Conservation (phyloP, 2,329 filamentous ascomycete genomes). For the Domatiomyces catenatus region DNA sequence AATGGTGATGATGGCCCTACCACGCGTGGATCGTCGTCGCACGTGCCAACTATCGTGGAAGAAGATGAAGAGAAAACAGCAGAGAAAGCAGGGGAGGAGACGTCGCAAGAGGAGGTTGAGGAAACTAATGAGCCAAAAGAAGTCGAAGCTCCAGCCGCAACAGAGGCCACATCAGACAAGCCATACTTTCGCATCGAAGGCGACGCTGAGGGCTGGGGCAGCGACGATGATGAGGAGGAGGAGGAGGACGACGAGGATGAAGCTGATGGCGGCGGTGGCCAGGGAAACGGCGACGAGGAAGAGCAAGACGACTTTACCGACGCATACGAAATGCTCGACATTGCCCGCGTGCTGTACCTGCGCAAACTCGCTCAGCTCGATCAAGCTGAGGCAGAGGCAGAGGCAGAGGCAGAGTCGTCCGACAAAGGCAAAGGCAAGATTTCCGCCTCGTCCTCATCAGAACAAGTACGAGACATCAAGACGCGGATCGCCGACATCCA, state of each 20-base stretch:
- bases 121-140: slow-evolving; percentile 21
- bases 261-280: slow-evolving; percentile 49
- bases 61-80: slow-evolving; percentile 25
- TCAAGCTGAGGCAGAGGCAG: slow-evolving; percentile 20
- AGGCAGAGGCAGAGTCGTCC: slow-evolving; percentile 11
- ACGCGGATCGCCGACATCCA: slow-evolving; percentile 85
- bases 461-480: slow-evolving; percentile 47
- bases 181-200: slow-evolving; percentile 83
- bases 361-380: slow-evolving; percentile 39
- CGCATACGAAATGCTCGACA: slow-evolving; percentile 48
- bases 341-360: slow-evolving; percentile 43
- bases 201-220: slow-evolving; percentile 75
- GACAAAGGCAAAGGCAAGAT: slow-evolving; percentile 29
- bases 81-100: slow-evolving; percentile 30
- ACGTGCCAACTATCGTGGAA: slow-evolving; percentile 5
- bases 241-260: slow-evolving; percentile 33
- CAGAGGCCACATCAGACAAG: slow-evolving; percentile 39
- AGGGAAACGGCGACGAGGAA: slow-evolving; percentile 45
- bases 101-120: slow-evolving; percentile 7
- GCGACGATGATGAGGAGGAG: slow-evolving; percentile 51
- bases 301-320: slow-evolving; percentile 50
- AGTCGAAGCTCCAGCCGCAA: not conserved
- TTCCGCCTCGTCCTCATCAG: slow-evolving; percentile 20
- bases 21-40: not conserved
- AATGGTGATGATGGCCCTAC: not conserved